A percentile compares a stretch with the other conserved stretches of the same genome.
Evolutionary conservation across 1,139 yeast species (phyloP).

Genomic region (Protomyces pachydermus): DNA sequence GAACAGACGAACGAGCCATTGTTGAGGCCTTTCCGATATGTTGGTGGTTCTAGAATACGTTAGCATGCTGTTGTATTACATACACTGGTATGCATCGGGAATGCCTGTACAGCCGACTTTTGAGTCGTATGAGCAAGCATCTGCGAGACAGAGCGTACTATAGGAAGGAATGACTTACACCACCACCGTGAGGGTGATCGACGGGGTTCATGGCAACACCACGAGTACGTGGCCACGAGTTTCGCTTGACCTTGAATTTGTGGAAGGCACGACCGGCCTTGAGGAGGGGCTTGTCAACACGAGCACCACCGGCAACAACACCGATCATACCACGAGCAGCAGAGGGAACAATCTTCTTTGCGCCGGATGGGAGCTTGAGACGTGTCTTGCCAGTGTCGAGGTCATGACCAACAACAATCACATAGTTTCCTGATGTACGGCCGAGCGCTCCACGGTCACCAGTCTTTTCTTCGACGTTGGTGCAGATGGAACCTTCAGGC

Average conservation of each 20-base stretch:
- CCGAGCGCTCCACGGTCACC: conserved; percentile 99
- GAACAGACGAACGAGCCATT: conserved; percentile 98
- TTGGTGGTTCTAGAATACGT: conserved; percentile 68
- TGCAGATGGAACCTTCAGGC: conserved; percentile 99
- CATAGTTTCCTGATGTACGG: conserved; percentile 99
- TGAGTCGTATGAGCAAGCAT: too few species aligned
- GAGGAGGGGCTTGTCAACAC: conserved; percentile 98
- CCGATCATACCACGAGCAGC: conserved; percentile 99
- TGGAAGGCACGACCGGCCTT: conserved; percentile 99
- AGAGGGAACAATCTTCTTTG: conserved; percentile 92
- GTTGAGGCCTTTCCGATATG: conserved; percentile 88
- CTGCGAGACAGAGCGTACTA: neutral
- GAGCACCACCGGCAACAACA: conserved; percentile 99
- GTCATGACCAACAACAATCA: conserved; percentile 98
- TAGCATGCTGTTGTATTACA: too few species aligned
- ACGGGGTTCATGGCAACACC: conserved; percentile 99
- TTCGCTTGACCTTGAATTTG: conserved; percentile 98
- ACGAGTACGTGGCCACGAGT: conserved; percentile 99
- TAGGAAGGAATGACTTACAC: conserved; percentile 42
- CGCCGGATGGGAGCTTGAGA: conserved; percentile 98
- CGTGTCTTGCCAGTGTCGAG: conserved; percentile 98
- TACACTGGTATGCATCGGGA: too few species aligned
- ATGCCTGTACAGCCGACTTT: too few species aligned
- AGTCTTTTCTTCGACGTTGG: conserved; percentile 97
- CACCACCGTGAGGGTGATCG: conserved; percentile 99